Conservation (phyloP, 768 basidiomycete species). For the Russula dissimulans region DNA sequence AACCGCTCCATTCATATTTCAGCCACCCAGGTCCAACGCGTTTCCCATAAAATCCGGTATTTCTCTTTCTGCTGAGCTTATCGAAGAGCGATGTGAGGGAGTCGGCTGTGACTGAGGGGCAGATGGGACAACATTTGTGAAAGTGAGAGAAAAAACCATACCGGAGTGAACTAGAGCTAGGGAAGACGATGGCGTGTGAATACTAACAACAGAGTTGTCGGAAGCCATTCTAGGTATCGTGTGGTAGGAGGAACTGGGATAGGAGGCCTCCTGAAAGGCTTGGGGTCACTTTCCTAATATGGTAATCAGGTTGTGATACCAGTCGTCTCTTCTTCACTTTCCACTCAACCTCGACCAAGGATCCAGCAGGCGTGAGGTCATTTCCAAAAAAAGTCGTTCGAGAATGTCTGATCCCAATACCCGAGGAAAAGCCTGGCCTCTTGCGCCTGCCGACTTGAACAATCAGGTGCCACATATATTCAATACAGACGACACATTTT, state of each 20-base stretch:
- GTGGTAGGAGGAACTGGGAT: too few relatives aligned
- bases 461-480: constrained; percentile 52
- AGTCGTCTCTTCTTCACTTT: too few relatives aligned
- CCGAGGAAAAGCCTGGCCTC: constrained; percentile 79
- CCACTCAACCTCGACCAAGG: constrained; percentile 53
- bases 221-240: constrained; percentile 23
- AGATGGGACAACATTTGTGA: not conserved
- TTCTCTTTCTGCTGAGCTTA: constrained; percentile 60
- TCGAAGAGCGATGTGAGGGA: constrained; percentile 54
- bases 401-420: constrained; percentile 49
- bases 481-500: not conserved
- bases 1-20: constrained; percentile 75
- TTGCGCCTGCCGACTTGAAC: constrained; percentile 78
- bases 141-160: constrained; percentile 29
- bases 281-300: too few relatives aligned
- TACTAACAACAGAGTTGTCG: constrained; percentile 44
- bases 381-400: constrained; percentile 19
- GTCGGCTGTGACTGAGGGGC: constrained; percentile 54
- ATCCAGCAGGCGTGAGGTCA: constrained; percentile 79
- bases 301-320: too few relatives aligned
- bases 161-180: constrained; percentile 70
- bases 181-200: constrained; percentile 70
- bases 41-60: constrained; percentile 46
- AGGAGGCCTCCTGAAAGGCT: too few relatives aligned
- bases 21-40: constrained; percentile 72